These are phyloP conservation scores for Tetrapyrgos nigripes DNA, from an alignment of 1,284 basidiomycete genomes.

Conservation along the genomic window DNA sequence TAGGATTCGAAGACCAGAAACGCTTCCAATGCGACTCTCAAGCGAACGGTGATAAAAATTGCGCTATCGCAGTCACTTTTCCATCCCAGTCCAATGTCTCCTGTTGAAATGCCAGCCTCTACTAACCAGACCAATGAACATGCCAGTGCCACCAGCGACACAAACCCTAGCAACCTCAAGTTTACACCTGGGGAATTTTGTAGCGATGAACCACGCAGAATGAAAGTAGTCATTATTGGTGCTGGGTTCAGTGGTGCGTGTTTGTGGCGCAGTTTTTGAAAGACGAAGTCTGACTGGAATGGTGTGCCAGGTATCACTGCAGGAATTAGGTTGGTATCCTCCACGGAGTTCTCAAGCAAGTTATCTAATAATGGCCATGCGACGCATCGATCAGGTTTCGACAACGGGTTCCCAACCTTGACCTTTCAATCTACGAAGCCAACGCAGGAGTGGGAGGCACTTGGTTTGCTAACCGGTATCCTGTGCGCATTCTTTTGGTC, in stretches of 20 bases:
- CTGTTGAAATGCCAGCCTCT: no score
- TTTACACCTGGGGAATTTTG: slow-evolving; percentile 36
- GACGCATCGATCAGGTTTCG: slow-evolving; percentile 60
- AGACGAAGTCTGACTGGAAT: not conserved
- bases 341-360: not conserved
- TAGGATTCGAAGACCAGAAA: no score
- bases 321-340: slow-evolving; percentile 50
- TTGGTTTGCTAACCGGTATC: slow-evolving; percentile 53
- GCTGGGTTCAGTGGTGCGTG: slow-evolving; percentile 54
- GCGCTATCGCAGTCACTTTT: no score
- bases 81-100: no score
- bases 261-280: not conserved
- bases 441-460: slow-evolving; percentile 64
- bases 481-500: slow-evolving; percentile 28
- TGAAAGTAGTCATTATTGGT: slow-evolving; percentile 57
- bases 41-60: no score
- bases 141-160: no score
- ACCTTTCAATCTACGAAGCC: slow-evolving; percentile 67
- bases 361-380: not conserved
- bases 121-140: no score
- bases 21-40: no score
- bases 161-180: not conserved
- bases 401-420: slow-evolving; percentile 58
- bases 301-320: slow-evolving; percentile 53
- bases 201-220: slow-evolving; percentile 56